Evolutionary conservation across 768 basidiomycete species (phyloP).

Genomic region (Psilocybe azurescens): DNA sequence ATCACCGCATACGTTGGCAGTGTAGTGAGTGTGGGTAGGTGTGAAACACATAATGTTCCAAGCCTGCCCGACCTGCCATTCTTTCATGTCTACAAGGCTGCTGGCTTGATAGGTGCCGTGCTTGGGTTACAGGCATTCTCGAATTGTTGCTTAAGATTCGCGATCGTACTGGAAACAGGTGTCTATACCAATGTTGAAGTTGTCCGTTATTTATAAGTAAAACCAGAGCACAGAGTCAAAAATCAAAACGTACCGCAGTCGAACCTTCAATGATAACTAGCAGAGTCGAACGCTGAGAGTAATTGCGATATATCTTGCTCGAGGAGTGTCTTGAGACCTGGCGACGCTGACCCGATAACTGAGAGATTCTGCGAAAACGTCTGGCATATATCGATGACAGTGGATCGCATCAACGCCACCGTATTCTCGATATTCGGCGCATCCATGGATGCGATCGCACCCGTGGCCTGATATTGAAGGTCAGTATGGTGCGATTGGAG

Average conservation of each 20-base stretch:
- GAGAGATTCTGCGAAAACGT: background rate
- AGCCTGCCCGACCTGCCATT: too few species aligned
- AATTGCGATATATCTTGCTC: background rate
- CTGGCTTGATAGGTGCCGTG: too few species aligned
- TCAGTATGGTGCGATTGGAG: too few species aligned
- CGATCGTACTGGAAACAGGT: background rate
- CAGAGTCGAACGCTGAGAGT: background rate
- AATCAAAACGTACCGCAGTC: background rate
- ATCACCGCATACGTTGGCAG: too few species aligned
- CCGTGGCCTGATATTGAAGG: background rate
- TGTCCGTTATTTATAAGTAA: too few species aligned
- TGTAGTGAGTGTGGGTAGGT: too few species aligned
- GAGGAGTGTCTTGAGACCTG: background rate
- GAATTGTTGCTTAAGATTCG: background rate
- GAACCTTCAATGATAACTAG: background rate
- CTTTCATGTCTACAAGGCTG: too few species aligned
- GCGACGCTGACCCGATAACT: background rate
- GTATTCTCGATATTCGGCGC: background rate
- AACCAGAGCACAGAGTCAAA: background rate
- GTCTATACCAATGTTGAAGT: background rate
- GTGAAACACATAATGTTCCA: too few species aligned
- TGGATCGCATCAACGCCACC: background rate
- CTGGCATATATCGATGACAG: background rate
- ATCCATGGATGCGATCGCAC: background rate
- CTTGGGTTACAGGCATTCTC: background rate